A percentile compares a stretch with the other conserved stretches of the same genome.
Evolutionary conservation across 768 basidiomycete species (phyloP).

Genomic region (Epithele typhae): DNA sequence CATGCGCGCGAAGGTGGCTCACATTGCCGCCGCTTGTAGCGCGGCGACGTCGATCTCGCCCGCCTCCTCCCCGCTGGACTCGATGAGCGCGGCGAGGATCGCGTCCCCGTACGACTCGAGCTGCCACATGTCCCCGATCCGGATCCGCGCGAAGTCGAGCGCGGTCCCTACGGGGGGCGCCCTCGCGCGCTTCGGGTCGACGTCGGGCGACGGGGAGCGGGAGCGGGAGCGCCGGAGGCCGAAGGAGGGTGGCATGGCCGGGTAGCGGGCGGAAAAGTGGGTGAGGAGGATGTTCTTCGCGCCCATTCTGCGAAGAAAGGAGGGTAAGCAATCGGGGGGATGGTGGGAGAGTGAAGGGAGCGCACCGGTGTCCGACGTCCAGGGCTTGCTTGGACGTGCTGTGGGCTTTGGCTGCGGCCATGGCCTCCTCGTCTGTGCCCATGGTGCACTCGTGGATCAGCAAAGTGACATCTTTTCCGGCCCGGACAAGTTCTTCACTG

Average conservation of each 20-base stretch:
- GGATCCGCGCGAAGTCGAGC: conserved; percentile 74
- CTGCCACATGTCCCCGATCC: conserved; percentile 82
- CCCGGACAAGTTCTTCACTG: conserved; percentile 56
- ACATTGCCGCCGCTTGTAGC: too few species aligned
- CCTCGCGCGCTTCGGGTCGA: background rate
- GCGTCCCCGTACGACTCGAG: conserved; percentile 71
- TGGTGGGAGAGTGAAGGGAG: background rate
- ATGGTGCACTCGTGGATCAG: conserved; percentile 95
- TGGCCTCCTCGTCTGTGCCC: conserved; percentile 73
- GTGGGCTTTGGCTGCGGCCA: conserved; percentile 77
- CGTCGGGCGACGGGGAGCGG: conserved; percentile 56
- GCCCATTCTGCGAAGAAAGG: conserved; percentile 58
- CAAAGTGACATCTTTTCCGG: conserved; percentile 66
- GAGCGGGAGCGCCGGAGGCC: background rate
- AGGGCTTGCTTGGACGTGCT: conserved; percentile 90
- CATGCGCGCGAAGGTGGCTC: too few species aligned
- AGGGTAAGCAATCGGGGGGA: background rate
- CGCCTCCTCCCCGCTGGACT: conserved; percentile 44
- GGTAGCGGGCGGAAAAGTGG: conserved; percentile 93
- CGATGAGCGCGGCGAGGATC: conserved; percentile 58
- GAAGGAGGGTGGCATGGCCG: conserved; percentile 59
- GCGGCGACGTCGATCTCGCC: conserved; percentile 12
- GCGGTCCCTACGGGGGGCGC: conserved; percentile 56
- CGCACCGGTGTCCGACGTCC: conserved; percentile 65
- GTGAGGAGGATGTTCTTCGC: conserved; percentile 86